Percentiles rank a stretch among this genome's conserved stretches.
phyloP scores from a whole-genome alignment of 148 eudicot genomes.

The Polygonum maritimum region DNA sequence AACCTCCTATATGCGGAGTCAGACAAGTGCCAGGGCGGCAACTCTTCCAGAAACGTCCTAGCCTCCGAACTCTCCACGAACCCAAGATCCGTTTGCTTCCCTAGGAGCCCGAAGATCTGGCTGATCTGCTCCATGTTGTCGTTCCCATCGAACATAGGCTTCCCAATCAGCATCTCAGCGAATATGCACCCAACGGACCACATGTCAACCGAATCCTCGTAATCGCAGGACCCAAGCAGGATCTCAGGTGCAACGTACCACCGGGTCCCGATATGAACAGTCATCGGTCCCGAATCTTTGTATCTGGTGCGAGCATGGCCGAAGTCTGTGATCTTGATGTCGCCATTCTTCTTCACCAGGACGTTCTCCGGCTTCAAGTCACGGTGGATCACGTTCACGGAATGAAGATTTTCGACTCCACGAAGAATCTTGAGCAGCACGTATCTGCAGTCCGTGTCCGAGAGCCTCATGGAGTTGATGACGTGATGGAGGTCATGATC shows the following conservation, averaged over 20 bases:
- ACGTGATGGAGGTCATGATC: conserved; percentile 33
- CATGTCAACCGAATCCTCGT: conserved; percentile 24
- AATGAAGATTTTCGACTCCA: background rate
- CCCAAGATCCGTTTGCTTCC: conserved; percentile 13
- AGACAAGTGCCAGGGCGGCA: background rate
- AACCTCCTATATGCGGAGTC: background rate
- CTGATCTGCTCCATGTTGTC: conserved; percentile 16
- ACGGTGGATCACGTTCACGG: background rate
- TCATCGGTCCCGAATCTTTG: background rate
- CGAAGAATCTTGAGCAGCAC: conserved; percentile 28
- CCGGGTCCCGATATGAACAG: conserved; percentile 19
- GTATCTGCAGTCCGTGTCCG: conserved; percentile 22
- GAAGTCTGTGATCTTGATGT: conserved; percentile 37
- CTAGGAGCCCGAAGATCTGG: conserved; percentile 18
- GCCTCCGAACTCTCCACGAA: conserved; percentile 17
- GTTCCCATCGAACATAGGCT: conserved; percentile 25
- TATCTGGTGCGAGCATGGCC: conserved; percentile 26
- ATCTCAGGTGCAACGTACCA: conserved; percentile 38
- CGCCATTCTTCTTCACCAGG: conserved; percentile 26
- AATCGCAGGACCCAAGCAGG: conserved; percentile 1
- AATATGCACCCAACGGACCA: conserved; percentile 44
- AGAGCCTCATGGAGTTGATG: conserved; percentile 23
- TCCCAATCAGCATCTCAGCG: conserved; percentile 29
- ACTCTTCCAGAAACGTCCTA: conserved; percentile 6
- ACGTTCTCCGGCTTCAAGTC: conserved; percentile 21